phyloP scores from a whole-genome alignment of 495 filamentous ascomycete species.

The Aspergillus nanangensis region DNA sequence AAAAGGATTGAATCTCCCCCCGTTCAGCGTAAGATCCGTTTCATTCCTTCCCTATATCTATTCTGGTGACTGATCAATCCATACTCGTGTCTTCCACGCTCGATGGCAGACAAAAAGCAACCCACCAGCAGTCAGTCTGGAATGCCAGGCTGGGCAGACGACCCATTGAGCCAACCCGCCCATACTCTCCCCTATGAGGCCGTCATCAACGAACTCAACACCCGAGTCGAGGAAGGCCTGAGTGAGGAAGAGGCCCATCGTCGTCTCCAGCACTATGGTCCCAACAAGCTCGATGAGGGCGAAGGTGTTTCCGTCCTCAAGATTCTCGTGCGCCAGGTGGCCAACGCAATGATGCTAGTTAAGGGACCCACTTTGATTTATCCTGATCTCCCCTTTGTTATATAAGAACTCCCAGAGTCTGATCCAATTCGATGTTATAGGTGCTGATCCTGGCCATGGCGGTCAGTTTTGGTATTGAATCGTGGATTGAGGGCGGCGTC shows the following conservation, averaged over 20 bases:
- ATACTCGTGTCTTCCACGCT: not conserved
- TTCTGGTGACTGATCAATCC: too few relatives aligned
- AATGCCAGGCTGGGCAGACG: not conserved
- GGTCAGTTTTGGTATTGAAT: conserved; percentile 62
- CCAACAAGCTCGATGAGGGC: conserved; percentile 57
- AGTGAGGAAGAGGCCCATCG: conserved; percentile 47
- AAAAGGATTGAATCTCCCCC: too few relatives aligned
- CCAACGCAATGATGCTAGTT: conserved; percentile 66
- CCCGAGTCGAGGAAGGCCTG: conserved; percentile 59
- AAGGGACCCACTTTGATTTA: conserved; percentile 5
- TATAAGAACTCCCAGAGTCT: conserved; percentile 14
- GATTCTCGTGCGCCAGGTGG: conserved; percentile 57
- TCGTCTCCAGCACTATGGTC: conserved; percentile 53
- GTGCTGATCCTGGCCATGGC: conserved; percentile 66
- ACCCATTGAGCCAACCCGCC: conserved; percentile 41
- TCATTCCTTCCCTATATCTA: too few relatives aligned
- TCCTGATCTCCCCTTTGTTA: not conserved
- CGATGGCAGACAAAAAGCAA: conserved; percentile 3
- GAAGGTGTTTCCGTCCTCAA: conserved; percentile 53
- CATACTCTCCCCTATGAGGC: conserved; percentile 55
- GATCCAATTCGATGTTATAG: conserved; percentile 31
- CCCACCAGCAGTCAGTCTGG: not conserved
- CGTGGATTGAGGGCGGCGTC: conserved; percentile 68
- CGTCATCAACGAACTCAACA: conserved; percentile 52
- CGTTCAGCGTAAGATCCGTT: too few relatives aligned